Percentiles rank a stretch among this genome's conserved stretches.
Evolutionary conservation across 305 asterid species (phyloP).

Genomic region (Fraxinus sp.): DNA sequence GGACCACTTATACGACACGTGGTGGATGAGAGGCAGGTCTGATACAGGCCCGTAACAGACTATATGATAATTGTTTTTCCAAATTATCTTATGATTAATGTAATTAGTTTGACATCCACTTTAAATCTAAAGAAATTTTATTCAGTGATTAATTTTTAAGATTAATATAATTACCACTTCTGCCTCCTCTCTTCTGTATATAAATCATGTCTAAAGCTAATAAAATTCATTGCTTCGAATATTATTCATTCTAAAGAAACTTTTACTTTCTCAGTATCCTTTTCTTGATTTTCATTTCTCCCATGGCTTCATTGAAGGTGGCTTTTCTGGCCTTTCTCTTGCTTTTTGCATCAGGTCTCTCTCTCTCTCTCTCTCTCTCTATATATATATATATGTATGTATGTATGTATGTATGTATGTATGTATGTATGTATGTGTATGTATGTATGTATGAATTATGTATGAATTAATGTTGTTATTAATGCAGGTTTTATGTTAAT

Average conservation of each 20-base stretch:
- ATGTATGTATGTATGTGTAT: too few species aligned
- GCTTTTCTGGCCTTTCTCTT: neutral
- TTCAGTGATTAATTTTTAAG: neutral
- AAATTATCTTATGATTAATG: too few species aligned
- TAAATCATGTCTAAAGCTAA: neutral
- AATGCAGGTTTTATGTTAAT: neutral
- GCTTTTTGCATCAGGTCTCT: neutral
- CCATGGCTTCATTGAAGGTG: neutral
- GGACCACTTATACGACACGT: too few species aligned
- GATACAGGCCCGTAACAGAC: too few species aligned
- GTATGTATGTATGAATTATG: too few species aligned
- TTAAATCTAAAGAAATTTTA: neutral
- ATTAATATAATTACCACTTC: neutral
- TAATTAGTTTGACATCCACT: neutral
- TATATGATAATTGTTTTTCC: too few species aligned
- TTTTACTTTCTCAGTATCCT: neutral
- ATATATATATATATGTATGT: too few species aligned
- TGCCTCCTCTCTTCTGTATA: neutral
- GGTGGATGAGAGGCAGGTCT: too few species aligned
- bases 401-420: too few species aligned
- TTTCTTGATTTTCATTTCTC: neutral
- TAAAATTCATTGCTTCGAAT: neutral
- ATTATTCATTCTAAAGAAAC: neutral
- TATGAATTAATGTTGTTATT: neutral
- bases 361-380: neutral